Evolutionary conservation across 2,329 filamentous ascomycete species (phyloP), one percentile per base, ranked within the genome.

Genomic region (Coniosporium tulheliwenetii): DNA sequence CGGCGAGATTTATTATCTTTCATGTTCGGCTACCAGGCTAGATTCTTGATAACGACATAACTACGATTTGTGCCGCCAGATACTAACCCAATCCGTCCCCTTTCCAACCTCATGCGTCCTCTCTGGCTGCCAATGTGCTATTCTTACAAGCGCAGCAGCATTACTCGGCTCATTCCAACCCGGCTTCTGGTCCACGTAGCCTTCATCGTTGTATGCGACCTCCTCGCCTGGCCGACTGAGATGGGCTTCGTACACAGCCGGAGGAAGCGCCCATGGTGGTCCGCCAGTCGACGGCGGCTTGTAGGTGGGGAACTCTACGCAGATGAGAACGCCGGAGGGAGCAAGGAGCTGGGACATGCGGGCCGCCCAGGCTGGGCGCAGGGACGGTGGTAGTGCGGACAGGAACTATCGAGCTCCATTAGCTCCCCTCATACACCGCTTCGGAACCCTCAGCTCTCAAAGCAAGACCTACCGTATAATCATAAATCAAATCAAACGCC

Each of bases 271-370:
- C 69, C 75, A 87, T 1, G 85, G 85, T 10, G 85, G 85, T 0
- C 85, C 85, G 8, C 69, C 69, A 8, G 70, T 66, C 9, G 65
- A 66, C 8, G 79, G 70, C 35, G 75, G 68, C 56, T 87, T 91
- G 45, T 74, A 70, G 1, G 79, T 76, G 8, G 85, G 85, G 56
- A 81, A 93, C 56, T 93, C 85, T 45, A 93, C 70, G 59, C 75
- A 79, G 38, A 79, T 64, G 41, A 79, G 61, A 38, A 64, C 60
- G 5, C 73, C 73, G 2, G 44, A 45, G 1, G 65, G 59, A 10
- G 67, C 59, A 9, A 79, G 65, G 7, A 79, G 61, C 41, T 70
- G 59, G 4, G 63, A 64, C 54, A 73, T 70, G 14, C 73, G 65
- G 12, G 63, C 57, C 2, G 75, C 69, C 75, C 76, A 80, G 16